phyloP scores from a whole-genome alignment of 2,329 filamentous ascomycete genomes.

The Botrytis aclada region DNA sequence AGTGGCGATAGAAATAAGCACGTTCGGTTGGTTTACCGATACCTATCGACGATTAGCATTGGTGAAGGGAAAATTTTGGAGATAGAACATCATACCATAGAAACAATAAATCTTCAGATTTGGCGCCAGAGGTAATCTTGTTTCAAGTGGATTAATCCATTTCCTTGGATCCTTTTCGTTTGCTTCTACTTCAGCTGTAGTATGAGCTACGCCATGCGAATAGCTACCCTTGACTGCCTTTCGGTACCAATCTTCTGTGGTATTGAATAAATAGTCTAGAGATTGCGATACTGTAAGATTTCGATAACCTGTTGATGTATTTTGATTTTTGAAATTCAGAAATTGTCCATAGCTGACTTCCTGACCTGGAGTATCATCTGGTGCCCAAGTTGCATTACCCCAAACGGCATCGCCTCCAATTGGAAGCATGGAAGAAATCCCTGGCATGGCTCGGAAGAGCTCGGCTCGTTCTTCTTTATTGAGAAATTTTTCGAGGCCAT shows the following conservation, averaged over 20 bases:
- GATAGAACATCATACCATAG: conserved; percentile 55
- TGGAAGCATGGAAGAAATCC: conserved; percentile 93
- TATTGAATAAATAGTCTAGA: conserved; percentile 72
- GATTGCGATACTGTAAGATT: conserved; percentile 83
- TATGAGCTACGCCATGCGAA: conserved; percentile 84
- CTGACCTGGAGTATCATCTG: conserved; percentile 77
- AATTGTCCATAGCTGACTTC: conserved; percentile 74
- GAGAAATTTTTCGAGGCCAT: conserved; percentile 93
- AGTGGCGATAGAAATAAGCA: conserved; percentile 79
- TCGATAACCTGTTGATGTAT: conserved; percentile 58
- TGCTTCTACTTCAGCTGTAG: conserved; percentile 71
- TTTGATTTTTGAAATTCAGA: conserved; percentile 75
- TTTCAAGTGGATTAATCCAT: conserved; percentile 94
- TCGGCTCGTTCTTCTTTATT: conserved; percentile 87
- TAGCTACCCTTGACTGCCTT: conserved; percentile 71
- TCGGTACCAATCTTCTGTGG: conserved; percentile 82
- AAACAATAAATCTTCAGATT: conserved; percentile 96
- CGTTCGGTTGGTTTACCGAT: conserved; percentile 92
- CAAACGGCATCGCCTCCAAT: conserved; percentile 93
- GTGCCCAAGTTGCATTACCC: conserved; percentile 84
- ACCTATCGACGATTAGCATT: conserved; percentile 38
- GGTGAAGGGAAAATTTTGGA: background rate
- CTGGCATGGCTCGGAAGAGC: conserved; percentile 95
- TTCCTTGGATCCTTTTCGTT: conserved; percentile 76
- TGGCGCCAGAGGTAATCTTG: conserved; percentile 79